Evolutionary conservation across 1,284 basidiomycete species (phyloP).

Genomic region (Athelia sp.): DNA sequence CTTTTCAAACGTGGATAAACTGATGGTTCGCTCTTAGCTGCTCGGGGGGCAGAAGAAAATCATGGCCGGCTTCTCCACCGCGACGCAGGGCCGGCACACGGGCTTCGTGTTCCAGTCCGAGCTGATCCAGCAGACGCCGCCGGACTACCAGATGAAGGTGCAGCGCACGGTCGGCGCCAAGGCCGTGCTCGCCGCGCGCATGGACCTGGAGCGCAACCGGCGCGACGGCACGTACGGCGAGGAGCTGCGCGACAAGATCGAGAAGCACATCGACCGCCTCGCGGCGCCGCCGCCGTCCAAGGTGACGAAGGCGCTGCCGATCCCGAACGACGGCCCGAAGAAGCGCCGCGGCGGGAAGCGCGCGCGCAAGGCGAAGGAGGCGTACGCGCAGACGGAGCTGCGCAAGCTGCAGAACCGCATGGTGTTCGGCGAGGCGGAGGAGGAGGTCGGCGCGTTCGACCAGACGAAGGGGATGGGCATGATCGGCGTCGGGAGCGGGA

Average conservation of each 20-base stretch:
- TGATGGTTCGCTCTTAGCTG: slow-evolving; percentile 55
- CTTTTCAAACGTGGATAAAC: slow-evolving; percentile 4
- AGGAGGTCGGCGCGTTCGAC: slow-evolving; percentile 95
- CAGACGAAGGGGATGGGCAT: slow-evolving; percentile 97
- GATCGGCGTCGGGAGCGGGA: slow-evolving; percentile 84
- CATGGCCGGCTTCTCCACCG: slow-evolving; percentile 78
- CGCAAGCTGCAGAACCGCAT: slow-evolving; percentile 96
- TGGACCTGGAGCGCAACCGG: slow-evolving; percentile 81
- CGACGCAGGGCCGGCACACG: slow-evolving; percentile 84
- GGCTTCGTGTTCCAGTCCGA: slow-evolving; percentile 96
- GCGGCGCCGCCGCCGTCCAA: slow-evolving; percentile 94
- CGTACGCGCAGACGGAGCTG: slow-evolving; percentile 94
- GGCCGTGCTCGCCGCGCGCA: slow-evolving; percentile 83
- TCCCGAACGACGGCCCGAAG: slow-evolving; percentile 93
- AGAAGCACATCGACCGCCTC: slow-evolving; percentile 88
- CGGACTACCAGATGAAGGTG: slow-evolving; percentile 90
- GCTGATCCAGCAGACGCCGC: slow-evolving; percentile 78
- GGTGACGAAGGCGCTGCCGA: slow-evolving; percentile 91
- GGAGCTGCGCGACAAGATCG: slow-evolving; percentile 78
- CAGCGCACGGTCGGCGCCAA: slow-evolving; percentile 94
- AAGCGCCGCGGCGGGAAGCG: slow-evolving; percentile 94
- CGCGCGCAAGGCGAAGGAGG: slow-evolving; percentile 95
- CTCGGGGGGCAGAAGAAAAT: slow-evolving; percentile 93
- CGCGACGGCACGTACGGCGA: slow-evolving; percentile 82
- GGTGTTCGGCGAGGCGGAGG: slow-evolving; percentile 93